Evolutionary conservation across 805 yeast species (phyloP), one percentile per base, ranked within the genome.

Genomic region (Starmerella vitae): DNA sequence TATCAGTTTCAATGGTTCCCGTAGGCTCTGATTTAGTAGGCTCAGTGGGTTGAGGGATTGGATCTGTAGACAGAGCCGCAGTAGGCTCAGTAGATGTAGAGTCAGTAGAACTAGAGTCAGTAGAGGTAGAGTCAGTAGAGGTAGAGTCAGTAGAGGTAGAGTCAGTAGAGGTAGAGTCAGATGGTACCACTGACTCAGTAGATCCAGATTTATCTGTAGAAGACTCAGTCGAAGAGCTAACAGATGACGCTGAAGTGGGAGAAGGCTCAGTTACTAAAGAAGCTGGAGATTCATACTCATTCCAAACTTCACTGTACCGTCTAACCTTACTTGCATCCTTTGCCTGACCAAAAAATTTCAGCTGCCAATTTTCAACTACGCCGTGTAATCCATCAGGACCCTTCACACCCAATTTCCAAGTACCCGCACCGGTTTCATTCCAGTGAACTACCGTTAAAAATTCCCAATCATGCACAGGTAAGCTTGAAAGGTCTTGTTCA

Each of bases 371-470:
- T 32, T 68, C 60, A 30, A 91, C 66, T 20, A 32, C 36, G 14
- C 62, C 63, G 15, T 34, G 34, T 4, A 43, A 45, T 6, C 57
- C 63, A 15, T 55, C 59, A 13, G 38, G 42, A 36, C 71, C 68
- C n/a, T 57, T 53, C 2, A 86, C 86, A 47, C 68, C 72, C 15
- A 91, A 51, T 27, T 60, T 73, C 98, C 98, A 91, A 4, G 70
- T 73, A 9, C 99, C 99, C 20, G 60, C 59, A 2, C 86, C 88
- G 2, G 55, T 35, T 50, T 78, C 86, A 29, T 95, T 95, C 96
- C 97, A 91, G 57, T 91, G 97, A 1, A 94, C 96, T n/a, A 91
- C 97, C 9, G 88, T 72, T 83, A 86, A 83, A 55, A 91, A 91
- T 1, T 82, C 80, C 98, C 98, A 91, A 49, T 79, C 67, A 4